A percentile compares a stretch with the other conserved stretches of the same genome.
These are phyloP conservation scores for Hyaloscypha hepaticicola DNA, from an alignment of 495 filamentous ascomycete genomes.

Conservation along the genomic window DNA sequence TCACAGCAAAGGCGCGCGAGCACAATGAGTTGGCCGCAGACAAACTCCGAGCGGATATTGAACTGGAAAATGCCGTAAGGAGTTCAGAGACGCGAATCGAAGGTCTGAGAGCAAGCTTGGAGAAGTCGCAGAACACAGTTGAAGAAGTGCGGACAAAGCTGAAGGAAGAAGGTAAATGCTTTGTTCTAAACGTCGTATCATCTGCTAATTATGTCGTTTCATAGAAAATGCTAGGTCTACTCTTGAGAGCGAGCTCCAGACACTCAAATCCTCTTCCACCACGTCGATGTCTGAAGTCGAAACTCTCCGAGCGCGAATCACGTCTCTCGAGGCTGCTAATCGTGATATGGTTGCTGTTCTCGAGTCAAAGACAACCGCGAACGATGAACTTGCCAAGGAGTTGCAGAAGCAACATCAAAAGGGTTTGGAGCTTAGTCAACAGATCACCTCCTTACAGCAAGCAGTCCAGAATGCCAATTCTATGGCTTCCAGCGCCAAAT, in stretches of 20 bases:
- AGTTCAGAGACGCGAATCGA: conserved; percentile 77
- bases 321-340: conserved; percentile 85
- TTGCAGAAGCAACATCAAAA: conserved; percentile 86
- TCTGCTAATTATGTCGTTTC: conserved; percentile 27
- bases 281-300: conserved; percentile 75
- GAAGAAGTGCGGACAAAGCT: conserved; percentile 76
- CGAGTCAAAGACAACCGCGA: conserved; percentile 84
- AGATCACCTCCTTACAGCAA: conserved; percentile 77
- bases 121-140: conserved; percentile 78
- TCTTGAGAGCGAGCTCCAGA: conserved; percentile 78
- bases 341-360: conserved; percentile 83
- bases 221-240: conserved; percentile 62
- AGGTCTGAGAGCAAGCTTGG: conserved; percentile 72
- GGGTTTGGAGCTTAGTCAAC: conserved; percentile 74
- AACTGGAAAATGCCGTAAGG: conserved; percentile 84
- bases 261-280: conserved; percentile 71
- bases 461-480: conserved; percentile 77
- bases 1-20: conserved; percentile 75
- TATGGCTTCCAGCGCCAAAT: conserved; percentile 70
- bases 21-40: conserved; percentile 75
- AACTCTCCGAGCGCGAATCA: conserved; percentile 72
- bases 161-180: conserved; percentile 68
- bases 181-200: neutral
- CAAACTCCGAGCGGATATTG: conserved; percentile 84
- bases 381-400: conserved; percentile 82